These are phyloP conservation scores for Haberlea rhodopensis DNA, from an alignment of 257 asterid genomes.

Conservation along the genomic window DNA sequence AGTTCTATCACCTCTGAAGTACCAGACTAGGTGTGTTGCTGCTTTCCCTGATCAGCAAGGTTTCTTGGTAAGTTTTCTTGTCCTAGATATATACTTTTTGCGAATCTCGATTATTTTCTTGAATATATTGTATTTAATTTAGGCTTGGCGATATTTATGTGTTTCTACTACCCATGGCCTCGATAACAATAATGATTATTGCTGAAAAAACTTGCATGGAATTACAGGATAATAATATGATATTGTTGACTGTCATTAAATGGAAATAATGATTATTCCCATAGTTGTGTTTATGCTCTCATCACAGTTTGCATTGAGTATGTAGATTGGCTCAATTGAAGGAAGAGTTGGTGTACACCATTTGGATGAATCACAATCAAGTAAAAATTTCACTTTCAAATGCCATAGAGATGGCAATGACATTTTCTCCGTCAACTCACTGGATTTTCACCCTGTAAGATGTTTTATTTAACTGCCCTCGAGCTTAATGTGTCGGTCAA, in stretches of 20 bases:
- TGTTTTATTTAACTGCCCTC: slow-evolving; percentile 17
- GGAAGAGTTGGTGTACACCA: slow-evolving; percentile 99
- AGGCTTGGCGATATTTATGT: neutral
- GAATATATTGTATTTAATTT: slow-evolving; percentile 4
- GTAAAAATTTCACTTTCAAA: slow-evolving; percentile 94
- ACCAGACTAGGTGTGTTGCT: slow-evolving; percentile 96
- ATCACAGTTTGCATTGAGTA: slow-evolving; percentile 16
- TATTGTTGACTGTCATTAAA: neutral
- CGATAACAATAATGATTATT: neutral
- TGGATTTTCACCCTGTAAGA: slow-evolving; percentile 95
- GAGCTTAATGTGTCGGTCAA: slow-evolving; percentile 1
- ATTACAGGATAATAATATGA: neutral
- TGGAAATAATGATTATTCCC: slow-evolving; percentile 4
- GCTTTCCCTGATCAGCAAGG: slow-evolving; percentile 99
- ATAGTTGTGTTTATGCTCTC: slow-evolving; percentile 5
- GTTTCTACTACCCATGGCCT: neutral
- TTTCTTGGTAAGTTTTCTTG: slow-evolving; percentile 62
- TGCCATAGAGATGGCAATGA: slow-evolving; percentile 95
- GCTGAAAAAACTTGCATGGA: neutral
- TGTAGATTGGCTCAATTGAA: slow-evolving; percentile 96
- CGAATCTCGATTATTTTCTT: neutral
- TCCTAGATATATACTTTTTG: slow-evolving; percentile 16
- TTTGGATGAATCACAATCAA: slow-evolving; percentile 71
- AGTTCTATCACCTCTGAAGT: slow-evolving; percentile 78
- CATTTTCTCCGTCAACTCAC: slow-evolving; percentile 83